These are phyloP conservation scores for Gossypium ekmanianum DNA, from an alignment of 345 rosid genomes.

Conservation along the genomic window DNA sequence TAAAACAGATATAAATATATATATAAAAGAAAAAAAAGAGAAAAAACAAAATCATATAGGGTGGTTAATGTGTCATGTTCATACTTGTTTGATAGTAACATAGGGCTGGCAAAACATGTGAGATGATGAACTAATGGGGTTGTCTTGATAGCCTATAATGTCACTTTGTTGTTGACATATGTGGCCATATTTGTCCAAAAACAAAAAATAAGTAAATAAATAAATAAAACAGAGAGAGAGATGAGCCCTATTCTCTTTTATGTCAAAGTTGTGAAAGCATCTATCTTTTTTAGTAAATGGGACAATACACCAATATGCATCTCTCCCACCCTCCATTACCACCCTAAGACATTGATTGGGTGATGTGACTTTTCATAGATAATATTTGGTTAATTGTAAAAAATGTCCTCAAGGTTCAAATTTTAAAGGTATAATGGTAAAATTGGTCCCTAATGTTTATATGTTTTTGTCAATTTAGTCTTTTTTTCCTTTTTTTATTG, in stretches of 20 bases:
- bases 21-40: too few relatives aligned
- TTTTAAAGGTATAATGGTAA: too few relatives aligned
- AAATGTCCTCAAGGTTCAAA: too few relatives aligned
- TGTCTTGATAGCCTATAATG: constrained; percentile 15
- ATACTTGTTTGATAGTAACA: constrained; percentile 10
- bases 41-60: background rate
- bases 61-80: constrained; percentile 10
- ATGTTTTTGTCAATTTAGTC: too few relatives aligned
- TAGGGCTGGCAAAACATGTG: constrained; percentile 30
- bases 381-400: too few relatives aligned
- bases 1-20: too few relatives aligned
- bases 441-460: too few relatives aligned
- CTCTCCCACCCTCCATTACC: background rate
- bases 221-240: background rate
- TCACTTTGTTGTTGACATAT: background rate
- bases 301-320: constrained; percentile 10
- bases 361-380: background rate
- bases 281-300: background rate
- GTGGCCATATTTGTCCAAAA: constrained; percentile 8
- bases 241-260: constrained; percentile 11
- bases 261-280: constrained; percentile 15
- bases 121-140: constrained; percentile 14
- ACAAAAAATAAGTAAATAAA: too few relatives aligned
- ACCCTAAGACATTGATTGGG: background rate
- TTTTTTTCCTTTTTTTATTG: too few relatives aligned